Evolutionary conservation across 108 stramenopile species (phyloP).

Genomic region (Fistulifera pelliculosa): DNA sequence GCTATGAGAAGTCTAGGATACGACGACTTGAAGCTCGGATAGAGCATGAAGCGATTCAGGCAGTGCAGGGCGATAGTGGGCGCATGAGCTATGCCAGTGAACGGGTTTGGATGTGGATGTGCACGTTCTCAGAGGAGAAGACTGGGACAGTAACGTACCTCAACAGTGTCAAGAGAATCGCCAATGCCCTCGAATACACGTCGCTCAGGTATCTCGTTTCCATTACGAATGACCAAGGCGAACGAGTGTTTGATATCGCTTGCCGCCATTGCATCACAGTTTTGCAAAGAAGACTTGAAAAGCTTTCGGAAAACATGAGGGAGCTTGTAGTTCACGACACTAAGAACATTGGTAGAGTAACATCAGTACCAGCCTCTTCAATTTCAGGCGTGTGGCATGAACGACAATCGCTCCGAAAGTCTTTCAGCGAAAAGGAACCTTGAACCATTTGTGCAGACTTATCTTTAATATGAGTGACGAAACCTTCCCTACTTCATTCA

Average conservation of each 20-base stretch:
- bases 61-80: slow-evolving; percentile 1
- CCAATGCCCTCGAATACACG: slow-evolving; percentile 14
- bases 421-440: slow-evolving; percentile 17
- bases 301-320: slow-evolving; percentile 5
- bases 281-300: slow-evolving; percentile 16
- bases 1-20: slow-evolving; percentile 29
- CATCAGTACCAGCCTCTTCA: not conserved
- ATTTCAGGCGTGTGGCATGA: not conserved
- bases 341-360: not conserved
- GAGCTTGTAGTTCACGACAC: not conserved
- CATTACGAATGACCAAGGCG: slow-evolving; percentile 13
- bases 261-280: slow-evolving; percentile 13
- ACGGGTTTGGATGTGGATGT: slow-evolving; percentile 40
- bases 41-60: slow-evolving; percentile 10
- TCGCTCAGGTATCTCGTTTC: slow-evolving; percentile 20
- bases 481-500: slow-evolving; percentile 33
- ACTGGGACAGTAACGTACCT: slow-evolving; percentile 19
- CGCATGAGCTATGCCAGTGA: slow-evolving; percentile 11
- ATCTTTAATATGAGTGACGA: slow-evolving; percentile 32
- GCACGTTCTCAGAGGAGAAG: slow-evolving; percentile 24
- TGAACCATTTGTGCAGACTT: slow-evolving; percentile 25
- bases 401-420: not conserved
- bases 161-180: slow-evolving; percentile 23
- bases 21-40: slow-evolving; percentile 27
- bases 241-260: slow-evolving; percentile 20